A percentile compares a stretch with the other conserved stretches of the same genome.
phyloP scores from a whole-genome alignment of 1,284 basidiomycete species.

The Apiotrichum gracile region DNA sequence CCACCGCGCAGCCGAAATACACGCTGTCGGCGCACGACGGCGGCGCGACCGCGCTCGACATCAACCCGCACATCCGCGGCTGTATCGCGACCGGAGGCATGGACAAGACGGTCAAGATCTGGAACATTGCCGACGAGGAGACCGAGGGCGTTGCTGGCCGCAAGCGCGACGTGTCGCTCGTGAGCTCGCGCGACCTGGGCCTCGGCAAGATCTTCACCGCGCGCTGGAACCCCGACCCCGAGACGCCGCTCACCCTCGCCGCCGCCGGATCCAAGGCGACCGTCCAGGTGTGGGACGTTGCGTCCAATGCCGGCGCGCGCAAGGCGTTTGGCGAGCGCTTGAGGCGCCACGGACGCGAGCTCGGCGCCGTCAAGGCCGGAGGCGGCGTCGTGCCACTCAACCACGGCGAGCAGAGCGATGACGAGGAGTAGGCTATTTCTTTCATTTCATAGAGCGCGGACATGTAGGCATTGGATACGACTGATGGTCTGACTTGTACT shows the following conservation, averaged over 20 bases:
- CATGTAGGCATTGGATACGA: no score
- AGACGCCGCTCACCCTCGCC: constrained; percentile 82
- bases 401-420: constrained; percentile 63
- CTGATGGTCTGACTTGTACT: no score
- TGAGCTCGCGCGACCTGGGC: constrained; percentile 84
- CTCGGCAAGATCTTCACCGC: constrained; percentile 93
- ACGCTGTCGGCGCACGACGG: constrained; percentile 92
- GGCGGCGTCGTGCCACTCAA: constrained; percentile 63
- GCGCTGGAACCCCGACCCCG: constrained; percentile 75
- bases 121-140: constrained; percentile 73
- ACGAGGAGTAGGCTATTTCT: constrained; percentile 57
- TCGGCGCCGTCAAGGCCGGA: constrained; percentile 57
- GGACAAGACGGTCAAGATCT: constrained; percentile 89
- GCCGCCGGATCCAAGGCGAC: constrained; percentile 90
- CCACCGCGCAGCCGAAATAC: constrained; percentile 57
- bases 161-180: constrained; percentile 76
- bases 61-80: constrained; percentile 85
- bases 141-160: constrained; percentile 51
- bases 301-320: constrained; percentile 66
- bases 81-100: constrained; percentile 88
- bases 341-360: constrained; percentile 58
- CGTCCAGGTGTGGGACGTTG: constrained; percentile 91
- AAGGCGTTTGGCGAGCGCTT: constrained; percentile 73
- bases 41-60: constrained; percentile 83
- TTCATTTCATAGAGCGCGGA: no score